Conservation (phyloP, 139 green algal species). For the Ulvella scutata region DNA sequence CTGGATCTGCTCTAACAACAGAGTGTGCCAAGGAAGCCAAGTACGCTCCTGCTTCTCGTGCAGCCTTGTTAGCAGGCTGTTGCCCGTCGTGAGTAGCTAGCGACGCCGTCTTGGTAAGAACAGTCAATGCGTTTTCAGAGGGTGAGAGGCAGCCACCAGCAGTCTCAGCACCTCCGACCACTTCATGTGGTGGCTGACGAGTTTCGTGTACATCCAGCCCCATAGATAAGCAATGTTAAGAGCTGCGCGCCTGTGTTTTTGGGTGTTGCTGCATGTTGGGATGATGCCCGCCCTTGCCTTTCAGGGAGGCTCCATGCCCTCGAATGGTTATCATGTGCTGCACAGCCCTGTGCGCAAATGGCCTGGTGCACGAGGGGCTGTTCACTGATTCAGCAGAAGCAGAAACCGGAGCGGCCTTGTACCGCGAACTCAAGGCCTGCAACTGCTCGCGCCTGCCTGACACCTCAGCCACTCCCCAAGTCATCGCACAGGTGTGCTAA, state of each 20-base stretch:
- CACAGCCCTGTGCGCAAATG: not conserved
- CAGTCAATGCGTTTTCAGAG: too few species aligned
- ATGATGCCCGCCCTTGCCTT: not conserved
- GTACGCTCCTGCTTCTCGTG: not conserved
- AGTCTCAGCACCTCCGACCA: too few species aligned
- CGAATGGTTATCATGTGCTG: not conserved
- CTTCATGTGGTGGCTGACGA: too few species aligned
- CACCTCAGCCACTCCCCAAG: not conserved
- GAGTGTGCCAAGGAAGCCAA: not conserved
- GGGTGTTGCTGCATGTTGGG: too few species aligned
- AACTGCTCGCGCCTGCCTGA: not conserved
- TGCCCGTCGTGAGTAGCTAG: too few species aligned
- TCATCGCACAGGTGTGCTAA: too few species aligned
- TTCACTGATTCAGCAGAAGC: not conserved
- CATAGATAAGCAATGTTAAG: too few species aligned
- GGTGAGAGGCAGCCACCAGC: too few species aligned
- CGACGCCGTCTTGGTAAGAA: too few species aligned
- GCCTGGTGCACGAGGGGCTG: not conserved
- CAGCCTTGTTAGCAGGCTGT: not conserved
- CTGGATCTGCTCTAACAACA: not conserved
- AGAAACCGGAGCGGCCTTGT: not conserved
- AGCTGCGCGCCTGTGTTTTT: too few species aligned
- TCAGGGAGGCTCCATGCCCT: not conserved
- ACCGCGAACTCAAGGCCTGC: not conserved
- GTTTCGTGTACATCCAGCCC: too few species aligned